phyloP scores from a whole-genome alignment of 768 basidiomycete species.

The Daedaleopsis sinensis region DNA sequence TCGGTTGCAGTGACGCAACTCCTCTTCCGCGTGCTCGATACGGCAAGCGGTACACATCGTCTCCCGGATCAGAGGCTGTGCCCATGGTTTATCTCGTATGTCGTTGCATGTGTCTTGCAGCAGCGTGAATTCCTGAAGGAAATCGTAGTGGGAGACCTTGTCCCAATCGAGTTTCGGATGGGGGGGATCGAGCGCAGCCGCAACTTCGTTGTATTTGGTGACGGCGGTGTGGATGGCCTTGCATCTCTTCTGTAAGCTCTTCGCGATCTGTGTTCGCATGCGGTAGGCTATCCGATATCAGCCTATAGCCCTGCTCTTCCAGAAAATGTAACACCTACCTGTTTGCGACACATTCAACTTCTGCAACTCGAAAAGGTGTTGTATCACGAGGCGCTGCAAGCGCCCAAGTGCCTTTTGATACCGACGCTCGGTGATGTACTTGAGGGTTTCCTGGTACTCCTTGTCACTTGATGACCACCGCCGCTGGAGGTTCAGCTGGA shows the following conservation, averaged over 20 bases:
- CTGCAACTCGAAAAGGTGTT: slow-evolving; percentile 33
- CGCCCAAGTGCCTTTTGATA: slow-evolving; percentile 30
- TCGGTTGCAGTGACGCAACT: slow-evolving; percentile 19
- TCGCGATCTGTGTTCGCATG: slow-evolving; percentile 36
- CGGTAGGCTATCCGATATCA: slow-evolving; percentile 34
- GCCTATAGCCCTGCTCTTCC: neutral
- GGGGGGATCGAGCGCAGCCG: slow-evolving; percentile 20
- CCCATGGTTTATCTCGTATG: slow-evolving; percentile 34
- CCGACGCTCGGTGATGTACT: neutral
- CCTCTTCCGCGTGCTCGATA: slow-evolving; percentile 35
- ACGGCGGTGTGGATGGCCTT: slow-evolving; percentile 37
- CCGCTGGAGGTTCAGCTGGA: no score
- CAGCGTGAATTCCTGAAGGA: slow-evolving; percentile 34
- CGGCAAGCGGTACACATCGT: slow-evolving; percentile 33
- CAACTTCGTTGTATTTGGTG: slow-evolving; percentile 35
- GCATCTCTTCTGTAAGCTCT: slow-evolving; percentile 34
- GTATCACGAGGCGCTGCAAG: slow-evolving; percentile 35
- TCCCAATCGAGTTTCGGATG: no score
- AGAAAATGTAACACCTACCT: neutral
- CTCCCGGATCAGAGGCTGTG: slow-evolving; percentile 40
- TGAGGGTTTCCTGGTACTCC: no score
- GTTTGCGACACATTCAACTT: slow-evolving; percentile 31
- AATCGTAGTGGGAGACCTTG: slow-evolving; percentile 15
- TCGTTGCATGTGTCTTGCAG: slow-evolving; percentile 34
- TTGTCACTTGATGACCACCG: no score